Conservation (phyloP, 1,284 basidiomycete genomes). For the Inonotus hispidus region DNA sequence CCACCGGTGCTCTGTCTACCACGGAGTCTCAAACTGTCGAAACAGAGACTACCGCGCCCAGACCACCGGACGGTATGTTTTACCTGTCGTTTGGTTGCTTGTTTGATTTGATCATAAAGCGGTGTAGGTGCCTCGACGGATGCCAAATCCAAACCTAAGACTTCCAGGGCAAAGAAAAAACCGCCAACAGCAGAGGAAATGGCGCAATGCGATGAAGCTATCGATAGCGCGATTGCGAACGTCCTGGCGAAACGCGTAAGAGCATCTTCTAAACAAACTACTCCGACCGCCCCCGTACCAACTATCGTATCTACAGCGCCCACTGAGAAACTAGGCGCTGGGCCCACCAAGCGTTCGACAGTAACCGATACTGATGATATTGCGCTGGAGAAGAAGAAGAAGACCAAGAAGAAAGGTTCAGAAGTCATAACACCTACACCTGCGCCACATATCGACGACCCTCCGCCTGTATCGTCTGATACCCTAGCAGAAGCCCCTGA, state of each 20-base stretch:
- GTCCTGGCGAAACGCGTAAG: not conserved
- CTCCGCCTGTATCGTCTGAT: too few species aligned
- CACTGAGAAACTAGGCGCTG: not conserved
- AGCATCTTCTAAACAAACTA: not conserved
- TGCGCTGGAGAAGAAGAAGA: not conserved
- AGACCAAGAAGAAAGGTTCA: not conserved
- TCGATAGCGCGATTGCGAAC: constrained; percentile 1
- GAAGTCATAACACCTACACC: too few species aligned
- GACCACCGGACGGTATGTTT: not conserved
- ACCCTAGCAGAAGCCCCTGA: too few species aligned
- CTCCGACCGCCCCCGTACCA: not conserved
- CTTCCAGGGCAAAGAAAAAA: not conserved
- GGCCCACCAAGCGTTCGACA: not conserved
- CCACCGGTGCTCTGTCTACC: not conserved
- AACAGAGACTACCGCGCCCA: not conserved
- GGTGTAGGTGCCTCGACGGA: not conserved
- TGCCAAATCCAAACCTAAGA: not conserved
- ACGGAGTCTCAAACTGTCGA: not conserved
- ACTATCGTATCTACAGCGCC: constrained; percentile 2
- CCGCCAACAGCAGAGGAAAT: not conserved
- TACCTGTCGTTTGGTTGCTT: not conserved
- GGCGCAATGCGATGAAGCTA: not conserved
- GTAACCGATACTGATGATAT: not conserved
- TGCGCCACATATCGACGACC: too few species aligned
- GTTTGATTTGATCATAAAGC: not conserved